Evolutionary conservation across 2,329 filamentous ascomycete species (phyloP), one percentile per base, ranked within the genome.

Genomic region (Xylariaceae sp.): DNA sequence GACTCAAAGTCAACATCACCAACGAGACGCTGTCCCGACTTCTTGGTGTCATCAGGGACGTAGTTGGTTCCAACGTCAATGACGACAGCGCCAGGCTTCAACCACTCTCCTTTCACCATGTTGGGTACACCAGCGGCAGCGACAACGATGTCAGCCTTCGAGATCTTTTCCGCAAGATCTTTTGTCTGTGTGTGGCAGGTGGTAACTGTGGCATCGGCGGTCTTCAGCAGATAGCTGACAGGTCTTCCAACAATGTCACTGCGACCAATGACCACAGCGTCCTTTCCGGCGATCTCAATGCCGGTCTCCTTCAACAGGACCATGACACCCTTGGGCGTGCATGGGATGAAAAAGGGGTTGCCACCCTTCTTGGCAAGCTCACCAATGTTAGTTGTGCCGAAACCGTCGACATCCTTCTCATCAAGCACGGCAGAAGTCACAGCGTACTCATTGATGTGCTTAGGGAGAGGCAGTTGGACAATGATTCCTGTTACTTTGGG

Each of bases 11-110:
- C 92, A 48, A 99, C 94, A 73, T 99, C 94, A 61, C 94, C 94
- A 5, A 97, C 93, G 18, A 99, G 84, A 65, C 92, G 86, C 74
- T 94, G 85, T 39, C 94, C 94, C 10, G 91, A 95, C 79, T 97
- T 97, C 79, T 89, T 96, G 62, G 88, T 88, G 44, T 86, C 80
- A 72, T 99, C 94, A 4, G 90, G 84, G 59, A 97, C 87, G 79
- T 92, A 97, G 80, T 99, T 99, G 65, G 92, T 99, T 62, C 94
- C 94, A 15, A 99, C 94, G 71, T 99, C 94, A 70, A 99, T 96
- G 47, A 99, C 92, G 4, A 99, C 88, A n/a, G 85, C 91, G 42
- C 92, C 94, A 15, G 89, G 86, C 81, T 97, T 99, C 65, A 99
- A 74, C 92, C 92, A 97, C 62, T 96, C 90, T 65, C 92, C 94